These are phyloP conservation scores for Boletales sp. DNA, from an alignment of 768 basidiomycete genomes.

Conservation along the genomic window DNA sequence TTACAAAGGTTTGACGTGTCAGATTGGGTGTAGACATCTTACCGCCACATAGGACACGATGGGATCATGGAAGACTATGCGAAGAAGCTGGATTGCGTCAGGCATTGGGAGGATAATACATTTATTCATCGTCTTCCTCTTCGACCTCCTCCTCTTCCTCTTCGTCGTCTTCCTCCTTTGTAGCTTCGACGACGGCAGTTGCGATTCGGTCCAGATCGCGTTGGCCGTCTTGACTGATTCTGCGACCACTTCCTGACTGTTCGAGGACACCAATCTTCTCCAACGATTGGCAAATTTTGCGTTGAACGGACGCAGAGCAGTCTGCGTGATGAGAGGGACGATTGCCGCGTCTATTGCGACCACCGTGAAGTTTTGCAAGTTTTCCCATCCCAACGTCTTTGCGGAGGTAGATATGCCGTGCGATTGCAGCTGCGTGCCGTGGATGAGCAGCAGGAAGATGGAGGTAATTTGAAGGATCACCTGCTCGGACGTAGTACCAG, in stretches of 20 bases:
- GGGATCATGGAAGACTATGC: conserved; percentile 22
- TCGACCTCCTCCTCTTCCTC: conserved; percentile 70
- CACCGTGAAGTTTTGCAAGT: conserved; percentile 94
- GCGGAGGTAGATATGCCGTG: conserved; percentile 99
- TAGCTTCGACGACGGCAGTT: conserved; percentile 80
- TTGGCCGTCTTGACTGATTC: conserved; percentile 95
- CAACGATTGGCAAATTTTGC: conserved; percentile 92
- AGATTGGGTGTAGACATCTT: no score
- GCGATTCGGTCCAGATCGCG: conserved; percentile 94
- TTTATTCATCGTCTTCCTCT: conserved; percentile 46
- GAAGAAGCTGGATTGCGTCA: conserved; percentile 10
- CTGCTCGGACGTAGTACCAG: conserved; percentile 99
- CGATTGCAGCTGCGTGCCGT: conserved; percentile 70
- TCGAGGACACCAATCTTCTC: conserved; percentile 99
- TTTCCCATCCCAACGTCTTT: conserved; percentile 95
- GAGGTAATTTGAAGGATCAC: conserved; percentile 44
- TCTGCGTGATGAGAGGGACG: conserved; percentile 93
- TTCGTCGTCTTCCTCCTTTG: conserved; percentile 69
- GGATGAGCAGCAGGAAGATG: neutral
- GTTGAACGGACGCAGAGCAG: conserved; percentile 84
- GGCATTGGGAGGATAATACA: conserved; percentile 4
- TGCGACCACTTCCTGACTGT: conserved; percentile 86
- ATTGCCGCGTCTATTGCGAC: conserved; percentile 92
- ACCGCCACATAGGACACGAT: conserved; percentile 39
- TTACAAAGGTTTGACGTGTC: no score